phyloP scores from a whole-genome alignment of 768 basidiomycete genomes.

The Chalciporus piperatus region DNA sequence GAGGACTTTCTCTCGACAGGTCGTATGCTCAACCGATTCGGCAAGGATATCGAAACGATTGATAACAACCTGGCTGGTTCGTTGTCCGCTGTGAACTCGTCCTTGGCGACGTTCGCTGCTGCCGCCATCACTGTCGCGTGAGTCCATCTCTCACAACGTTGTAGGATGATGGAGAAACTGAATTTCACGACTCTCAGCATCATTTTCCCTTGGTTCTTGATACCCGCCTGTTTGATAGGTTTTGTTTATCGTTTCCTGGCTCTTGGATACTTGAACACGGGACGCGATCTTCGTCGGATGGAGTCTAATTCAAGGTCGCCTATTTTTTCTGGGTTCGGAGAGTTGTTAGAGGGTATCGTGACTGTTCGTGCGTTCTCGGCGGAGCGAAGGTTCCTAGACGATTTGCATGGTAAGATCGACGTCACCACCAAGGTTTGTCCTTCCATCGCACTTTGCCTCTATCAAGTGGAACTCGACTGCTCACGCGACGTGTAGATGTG shows the following conservation, averaged over 20 bases:
- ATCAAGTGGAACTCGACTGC: background rate
- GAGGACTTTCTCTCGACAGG: conserved; percentile 36
- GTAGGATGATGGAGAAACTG: conserved; percentile 9
- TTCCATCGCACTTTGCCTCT: background rate
- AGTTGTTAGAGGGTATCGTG: conserved; percentile 85
- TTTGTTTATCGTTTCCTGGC: conserved; percentile 68
- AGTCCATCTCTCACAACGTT: conserved; percentile 21
- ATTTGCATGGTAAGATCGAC: conserved; percentile 71
- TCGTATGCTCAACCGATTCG: conserved; percentile 85
- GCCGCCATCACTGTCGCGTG: conserved; percentile 72
- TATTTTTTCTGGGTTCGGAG: conserved; percentile 80
- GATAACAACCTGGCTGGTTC: conserved; percentile 69
- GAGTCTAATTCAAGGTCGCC: conserved; percentile 86
- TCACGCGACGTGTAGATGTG: conserved; percentile 50
- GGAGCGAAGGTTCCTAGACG: conserved; percentile 73
- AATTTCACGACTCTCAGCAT: conserved; percentile 34
- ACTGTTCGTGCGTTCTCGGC: conserved; percentile 90
- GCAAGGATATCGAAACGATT: conserved; percentile 85
- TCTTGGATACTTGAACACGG: conserved; percentile 73
- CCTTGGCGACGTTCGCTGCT: conserved; percentile 72
- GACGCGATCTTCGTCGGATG: conserved; percentile 84
- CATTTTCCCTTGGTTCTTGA: conserved; percentile 79
- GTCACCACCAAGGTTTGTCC: conserved; percentile 64
- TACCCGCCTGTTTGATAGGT: conserved; percentile 74
- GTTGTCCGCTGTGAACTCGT: conserved; percentile 73